Base-by-base conservation (phyloP, 768 basidiomycete genomes). In the Podaxis sp. region DNA sequence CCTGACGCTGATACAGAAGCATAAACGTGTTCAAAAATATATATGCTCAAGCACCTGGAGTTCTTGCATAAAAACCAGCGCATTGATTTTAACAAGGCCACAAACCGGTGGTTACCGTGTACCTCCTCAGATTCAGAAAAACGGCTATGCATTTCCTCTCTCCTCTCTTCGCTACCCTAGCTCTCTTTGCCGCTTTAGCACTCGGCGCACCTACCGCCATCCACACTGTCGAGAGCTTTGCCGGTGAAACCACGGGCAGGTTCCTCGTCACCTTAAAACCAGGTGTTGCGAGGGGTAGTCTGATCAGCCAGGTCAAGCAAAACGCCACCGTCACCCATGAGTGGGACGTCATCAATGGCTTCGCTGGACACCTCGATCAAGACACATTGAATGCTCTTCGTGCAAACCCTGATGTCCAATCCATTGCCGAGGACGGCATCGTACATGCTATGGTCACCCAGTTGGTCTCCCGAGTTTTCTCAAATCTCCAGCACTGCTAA, bases 231-330 rank as follows among this genome's bases (percentile, higher is more conserved):
- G 64, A 70, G 59, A 68, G 55, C 6, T 71, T 59, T 55, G 11
- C 61, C 3, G 71, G 71, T 1, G 56, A 63, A 37, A 73, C 64
- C 4, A 67, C 62, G 0, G 73, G 73, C 32, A 67, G 62, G 44
- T 69, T 70, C 63, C 70, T 76, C 47, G 68, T 74, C 55, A 68
- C 67, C 38, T 57, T 76, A 48, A 75, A 72, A 64, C 59, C 68
- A 4, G 71, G 71, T 13, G 67, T 63, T n/a, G 56, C 65, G 13
- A 65, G 63, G 50, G 23, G 46, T 18, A 61, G 50, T 35, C 51
- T 71, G 52, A 25, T 69, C 25, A 57, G 56, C 23, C 55, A 59
- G 21, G 47, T 64, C 18, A 54, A 61, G 13, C 16, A 25, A 35
- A 59, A 38, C 51, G 40, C 55, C 4, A 55, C 55, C 3, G 36